These are phyloP conservation scores for Gamarada debralockiae DNA, from an alignment of 495 filamentous ascomycete species.

Conservation along the genomic window DNA sequence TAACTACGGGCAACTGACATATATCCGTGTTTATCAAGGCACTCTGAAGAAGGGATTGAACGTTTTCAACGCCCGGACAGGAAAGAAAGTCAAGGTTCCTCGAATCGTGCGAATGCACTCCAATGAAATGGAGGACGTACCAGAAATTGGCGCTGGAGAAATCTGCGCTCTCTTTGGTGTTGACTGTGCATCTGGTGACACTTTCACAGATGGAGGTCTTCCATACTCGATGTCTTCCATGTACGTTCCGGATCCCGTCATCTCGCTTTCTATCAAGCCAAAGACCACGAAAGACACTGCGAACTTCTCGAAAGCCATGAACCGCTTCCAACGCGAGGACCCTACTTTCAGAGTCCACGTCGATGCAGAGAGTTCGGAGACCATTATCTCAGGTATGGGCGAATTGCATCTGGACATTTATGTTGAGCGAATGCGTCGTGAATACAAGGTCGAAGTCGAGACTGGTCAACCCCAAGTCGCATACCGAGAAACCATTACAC, in stretches of 20 bases:
- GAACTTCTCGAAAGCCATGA: constrained; percentile 98
- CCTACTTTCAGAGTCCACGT: constrained; percentile 95
- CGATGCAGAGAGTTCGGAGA: constrained; percentile 86
- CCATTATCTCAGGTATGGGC: constrained; percentile 98
- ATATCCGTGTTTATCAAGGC: constrained; percentile 98
- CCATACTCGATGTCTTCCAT: constrained; percentile 97
- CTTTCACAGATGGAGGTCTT: constrained; percentile 93
- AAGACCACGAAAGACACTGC: constrained; percentile 88
- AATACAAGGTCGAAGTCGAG: constrained; percentile 92
- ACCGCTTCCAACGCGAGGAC: constrained; percentile 97
- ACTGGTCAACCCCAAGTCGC: constrained; percentile 98
- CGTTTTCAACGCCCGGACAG: constrained; percentile 88
- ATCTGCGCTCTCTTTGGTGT: constrained; percentile 99
- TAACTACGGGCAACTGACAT: constrained; percentile 97
- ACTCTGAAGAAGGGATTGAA: constrained; percentile 80
- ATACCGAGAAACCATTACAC: constrained; percentile 90
- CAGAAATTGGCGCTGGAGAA: constrained; percentile 89
- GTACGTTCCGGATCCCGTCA: constrained; percentile 98
- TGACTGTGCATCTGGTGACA: constrained; percentile 96
- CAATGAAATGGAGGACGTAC: constrained; percentile 97
- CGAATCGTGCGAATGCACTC: constrained; percentile 99
- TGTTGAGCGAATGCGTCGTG: constrained; percentile 94
- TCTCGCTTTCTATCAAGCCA: constrained; percentile 94
- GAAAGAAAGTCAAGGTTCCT: constrained; percentile 95
- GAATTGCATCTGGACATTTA: constrained; percentile 97